Conservation (phyloP, 1,284 basidiomycete species). For the Rhodotorula sp. region DNA sequence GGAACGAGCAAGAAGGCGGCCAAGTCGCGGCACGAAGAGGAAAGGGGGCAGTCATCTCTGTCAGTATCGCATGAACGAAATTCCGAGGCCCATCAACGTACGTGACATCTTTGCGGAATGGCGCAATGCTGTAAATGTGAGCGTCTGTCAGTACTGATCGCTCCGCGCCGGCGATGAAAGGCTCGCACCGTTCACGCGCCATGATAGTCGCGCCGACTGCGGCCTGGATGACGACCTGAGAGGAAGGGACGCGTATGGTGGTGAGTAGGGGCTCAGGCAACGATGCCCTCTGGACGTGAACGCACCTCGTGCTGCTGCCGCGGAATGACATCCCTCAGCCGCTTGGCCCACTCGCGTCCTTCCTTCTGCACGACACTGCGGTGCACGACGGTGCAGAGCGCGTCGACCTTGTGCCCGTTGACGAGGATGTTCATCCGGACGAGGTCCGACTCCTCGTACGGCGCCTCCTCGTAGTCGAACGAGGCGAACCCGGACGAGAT, state of each 20-base stretch:
- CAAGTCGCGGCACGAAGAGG: too few relatives aligned
- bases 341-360: constrained; percentile 80
- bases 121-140: constrained; percentile 58
- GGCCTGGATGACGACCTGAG: constrained; percentile 50
- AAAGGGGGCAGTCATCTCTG: too few relatives aligned
- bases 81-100: too few relatives aligned
- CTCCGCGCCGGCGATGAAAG: constrained; percentile 1
- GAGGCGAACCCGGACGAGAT: constrained; percentile 48
- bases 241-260: not conserved
- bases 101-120: constrained; percentile 82
- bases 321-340: constrained; percentile 83
- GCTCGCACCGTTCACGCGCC: constrained; percentile 68
- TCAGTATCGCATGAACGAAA: too few relatives aligned
- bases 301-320: constrained; percentile 86
- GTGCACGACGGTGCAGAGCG: constrained; percentile 79
- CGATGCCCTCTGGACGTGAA: too few relatives aligned
- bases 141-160: constrained; percentile 43
- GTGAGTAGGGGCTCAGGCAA: not conserved
- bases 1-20: too few relatives aligned
- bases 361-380: constrained; percentile 65
- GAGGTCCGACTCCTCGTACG: constrained; percentile 70
- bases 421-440: constrained; percentile 87
- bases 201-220: constrained; percentile 80
- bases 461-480: constrained; percentile 76
- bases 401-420: constrained; percentile 84